A percentile compares a stretch with the other conserved stretches of the same genome.
Evolutionary conservation across 1,284 basidiomycete genomes (phyloP).

Genomic region (Schizophyllum commune): DNA sequence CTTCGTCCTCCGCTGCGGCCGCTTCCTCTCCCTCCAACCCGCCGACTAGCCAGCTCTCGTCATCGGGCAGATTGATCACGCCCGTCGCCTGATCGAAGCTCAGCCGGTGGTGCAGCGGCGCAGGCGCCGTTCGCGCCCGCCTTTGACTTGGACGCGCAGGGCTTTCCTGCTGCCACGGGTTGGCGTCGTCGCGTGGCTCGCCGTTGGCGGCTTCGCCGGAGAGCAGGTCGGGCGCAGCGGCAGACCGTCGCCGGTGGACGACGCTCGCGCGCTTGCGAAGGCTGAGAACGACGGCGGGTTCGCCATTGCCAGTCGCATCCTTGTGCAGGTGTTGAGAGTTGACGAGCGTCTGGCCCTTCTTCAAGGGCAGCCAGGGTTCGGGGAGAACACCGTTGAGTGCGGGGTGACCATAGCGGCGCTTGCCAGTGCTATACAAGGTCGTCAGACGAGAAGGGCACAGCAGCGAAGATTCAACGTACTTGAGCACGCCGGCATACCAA

Average conservation of each 20-base stretch:
- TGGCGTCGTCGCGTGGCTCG: constrained; percentile 8
- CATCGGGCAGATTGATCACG: constrained; percentile 77
- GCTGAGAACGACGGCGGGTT: constrained; percentile 64
- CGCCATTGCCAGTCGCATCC: constrained; percentile 27
- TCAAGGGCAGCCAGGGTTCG: constrained; percentile 85
- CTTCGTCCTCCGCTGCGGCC: constrained; percentile 20
- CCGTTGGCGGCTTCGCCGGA: constrained; percentile 9
- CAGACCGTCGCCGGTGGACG: constrained; percentile 28
- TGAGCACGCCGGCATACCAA: constrained; percentile 86
- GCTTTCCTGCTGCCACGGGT: constrained; percentile 8
- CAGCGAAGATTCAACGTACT: constrained; percentile 38
- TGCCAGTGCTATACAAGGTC: constrained; percentile 59
- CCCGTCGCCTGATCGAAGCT: constrained; percentile 77
- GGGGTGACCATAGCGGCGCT: constrained; percentile 84
- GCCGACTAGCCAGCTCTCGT: constrained; percentile 62
- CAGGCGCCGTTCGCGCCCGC: constrained; percentile 10
- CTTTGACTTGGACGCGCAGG: not conserved
- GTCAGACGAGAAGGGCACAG: not conserved
- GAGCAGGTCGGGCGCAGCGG: constrained; percentile 10
- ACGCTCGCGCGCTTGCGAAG: constrained; percentile 60
- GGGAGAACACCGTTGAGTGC: constrained; percentile 84
- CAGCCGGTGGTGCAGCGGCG: constrained; percentile 46
- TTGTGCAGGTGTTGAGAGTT: constrained; percentile 35
- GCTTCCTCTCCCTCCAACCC: constrained; percentile 21
- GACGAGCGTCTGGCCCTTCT: constrained; percentile 68